Base-by-base conservation (phyloP, 495 filamentous ascomycete genomes). In the Aspergillus egyptiacus region DNA sequence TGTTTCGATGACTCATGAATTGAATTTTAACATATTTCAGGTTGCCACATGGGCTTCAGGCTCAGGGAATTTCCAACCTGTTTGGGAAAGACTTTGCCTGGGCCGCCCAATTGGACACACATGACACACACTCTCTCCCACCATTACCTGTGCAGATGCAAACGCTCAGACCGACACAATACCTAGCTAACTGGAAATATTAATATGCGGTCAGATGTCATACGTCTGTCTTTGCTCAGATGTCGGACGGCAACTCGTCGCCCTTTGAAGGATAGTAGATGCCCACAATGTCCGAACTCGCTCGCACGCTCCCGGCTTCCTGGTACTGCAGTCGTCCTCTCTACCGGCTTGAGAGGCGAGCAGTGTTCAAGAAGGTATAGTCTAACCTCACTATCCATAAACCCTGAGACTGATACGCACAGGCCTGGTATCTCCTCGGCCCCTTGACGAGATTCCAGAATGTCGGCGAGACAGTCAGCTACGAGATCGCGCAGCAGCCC, bases 401-500 rank as follows among this genome's bases (percentile, higher is more conserved):
- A 11, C 7, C 15, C 6, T 8, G 17, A 18, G 7, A 18, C 42
- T 45, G 9, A 31, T 25, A 17, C 33, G 33, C 39, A 33, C 46
- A 81, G 77, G 72, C 78, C 23, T 82, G 79, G 79, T 79, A 82
- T 60, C 65, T 81, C 24, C 69, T 82, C n/a, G 79, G 78, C n/a
- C 78, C 79, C 0, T 65, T 81, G 14, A 80, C 76, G 14, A 60
- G 72, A 47, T 82, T 82, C 57, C 63, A 69, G 34, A 57, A 60
- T 7, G 56, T 65, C 17, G 65, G 66, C 4, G 71, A 76, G 44
- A 64, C 66, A 34, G 68, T 79, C 8, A 49, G 59, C 11, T 82
- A 81, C 57, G 78, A 82, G 42, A 66, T 81, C 33, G 77, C 78
- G 1, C 78, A 80, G 59, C 63, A 74, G 22, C 57, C 61, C 1